Evolutionary conservation across 2,329 filamentous ascomycete species (phyloP), one percentile per base, ranked within the genome.

Genomic region (Coniochaeta sp.): DNA sequence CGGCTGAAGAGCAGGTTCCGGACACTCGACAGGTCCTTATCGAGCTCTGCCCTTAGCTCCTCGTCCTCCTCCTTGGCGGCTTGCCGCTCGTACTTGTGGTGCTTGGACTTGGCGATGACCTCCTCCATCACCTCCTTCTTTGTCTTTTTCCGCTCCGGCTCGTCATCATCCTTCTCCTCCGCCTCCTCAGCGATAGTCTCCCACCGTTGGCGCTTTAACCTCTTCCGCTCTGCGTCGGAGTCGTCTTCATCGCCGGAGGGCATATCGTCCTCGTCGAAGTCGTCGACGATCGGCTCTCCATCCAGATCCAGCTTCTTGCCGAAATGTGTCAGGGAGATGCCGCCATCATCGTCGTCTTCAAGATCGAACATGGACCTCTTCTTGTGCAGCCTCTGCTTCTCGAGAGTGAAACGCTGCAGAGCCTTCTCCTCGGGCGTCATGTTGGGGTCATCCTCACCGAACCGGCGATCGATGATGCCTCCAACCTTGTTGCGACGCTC

Each of bases 101-200:
- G 77, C 66, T 99, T 99, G 1, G 92, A 97, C 70, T 99, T 99
- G 55, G 91, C 89, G 58, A 99, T 96, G 55, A 99, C 79, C 68
- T 99, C 95, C 63, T 96, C 87, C 89, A 97, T 96, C 48, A 99
- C 89, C 68, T 99, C 94, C 51, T 94, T 88, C 71, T 96, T 97
- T 3, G 86, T 86, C 74, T 96, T 99, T 69, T 96, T 96, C 53
- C 86, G 81, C 61, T 92, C 87, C 0, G 90, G 91, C 56, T 85
- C 73, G 18, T 76, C 76, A 31, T 76, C 75, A 5, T 71, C 72
- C 0, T 74, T 75, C 6, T 74, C 74, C 3, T 71, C 73, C 3
- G 73, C 76, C n/a, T 70, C 73, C 6, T 75, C 74, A 4, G 70
- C 75, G 3, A 73, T 76, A 49, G 75, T 72, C 27, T 69, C 71